phyloP scores from a whole-genome alignment of 2,329 filamentous ascomycete species.

The Phaeophleospora eucalypticola region DNA sequence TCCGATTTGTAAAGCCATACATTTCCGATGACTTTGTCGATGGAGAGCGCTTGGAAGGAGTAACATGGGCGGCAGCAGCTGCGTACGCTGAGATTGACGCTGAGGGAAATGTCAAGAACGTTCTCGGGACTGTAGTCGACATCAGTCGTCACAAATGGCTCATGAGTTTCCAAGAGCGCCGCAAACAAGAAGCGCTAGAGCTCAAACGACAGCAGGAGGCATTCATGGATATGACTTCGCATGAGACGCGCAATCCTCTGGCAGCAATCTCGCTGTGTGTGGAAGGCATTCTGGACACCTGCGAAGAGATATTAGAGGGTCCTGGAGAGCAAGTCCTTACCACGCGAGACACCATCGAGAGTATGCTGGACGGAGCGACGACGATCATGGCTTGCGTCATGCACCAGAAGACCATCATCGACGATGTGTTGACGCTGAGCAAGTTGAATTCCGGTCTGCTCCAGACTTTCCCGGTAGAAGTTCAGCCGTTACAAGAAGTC shows the following conservation, averaged over 20 bases:
- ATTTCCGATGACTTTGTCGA: constrained; percentile 8
- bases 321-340: background rate
- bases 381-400: constrained; percentile 27
- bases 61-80: constrained; percentile 9
- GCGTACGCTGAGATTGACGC: constrained; percentile 11
- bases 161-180: constrained; percentile 35
- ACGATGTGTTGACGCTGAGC: constrained; percentile 44
- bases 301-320: constrained; percentile 2
- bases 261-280: constrained; percentile 42
- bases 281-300: constrained; percentile 33
- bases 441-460: constrained; percentile 32
- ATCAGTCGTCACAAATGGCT: constrained; percentile 40
- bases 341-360: constrained; percentile 3
- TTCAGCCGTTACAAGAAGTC: constrained; percentile 32
- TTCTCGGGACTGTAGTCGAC: constrained; percentile 38
- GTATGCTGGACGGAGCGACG: constrained; percentile 23
- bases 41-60: constrained; percentile 10
- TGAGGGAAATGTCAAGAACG: constrained; percentile 25
- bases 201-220: constrained; percentile 28
- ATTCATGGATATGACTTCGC: constrained; percentile 33
- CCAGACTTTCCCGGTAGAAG: constrained; percentile 35
- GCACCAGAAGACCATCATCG: constrained; percentile 40
- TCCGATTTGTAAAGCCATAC: constrained; percentile 16
- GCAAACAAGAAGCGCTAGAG: constrained; percentile 37
- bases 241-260: constrained; percentile 43